phyloP scores from a whole-genome alignment of 2,329 filamentous ascomycete species.

The Cytospora piceae region DNA sequence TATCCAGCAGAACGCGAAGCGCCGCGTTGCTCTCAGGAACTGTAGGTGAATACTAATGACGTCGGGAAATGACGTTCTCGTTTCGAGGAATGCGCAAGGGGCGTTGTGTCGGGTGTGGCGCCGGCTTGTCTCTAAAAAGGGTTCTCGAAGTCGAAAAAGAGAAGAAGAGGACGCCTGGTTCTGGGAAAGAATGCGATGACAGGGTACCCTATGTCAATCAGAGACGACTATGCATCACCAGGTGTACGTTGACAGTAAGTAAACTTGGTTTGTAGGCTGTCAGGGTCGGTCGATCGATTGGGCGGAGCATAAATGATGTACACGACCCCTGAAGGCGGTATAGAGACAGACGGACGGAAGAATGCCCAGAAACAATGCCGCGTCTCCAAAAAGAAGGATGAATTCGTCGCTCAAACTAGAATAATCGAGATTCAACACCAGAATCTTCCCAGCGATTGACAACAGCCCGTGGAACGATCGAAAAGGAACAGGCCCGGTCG shows the following conservation, averaged over 20 bases:
- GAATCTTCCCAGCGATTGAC: conserved; percentile 6
- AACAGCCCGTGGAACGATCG: conserved; percentile 15
- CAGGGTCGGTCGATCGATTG: conserved; percentile 10
- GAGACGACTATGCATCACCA: conserved; percentile 8
- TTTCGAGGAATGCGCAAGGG: conserved; percentile 22
- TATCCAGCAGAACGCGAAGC: conserved; percentile 6
- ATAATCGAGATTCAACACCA: conserved; percentile 7
- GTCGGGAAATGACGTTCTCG: conserved; percentile 16
- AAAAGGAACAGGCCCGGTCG: conserved; percentile 2
- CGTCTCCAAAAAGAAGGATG: conserved; percentile 3
- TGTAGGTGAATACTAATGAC: conserved; percentile 25
- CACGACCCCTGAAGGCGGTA: conserved; percentile 14
- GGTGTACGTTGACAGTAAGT: conserved; percentile 10
- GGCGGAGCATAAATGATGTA: conserved; percentile 26
- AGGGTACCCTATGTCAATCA: conserved; percentile 17
- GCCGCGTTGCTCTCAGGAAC: conserved; percentile 13
- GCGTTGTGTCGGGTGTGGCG: conserved; percentile 20
- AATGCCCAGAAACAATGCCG: conserved; percentile 18
- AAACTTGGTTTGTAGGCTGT: conserved; percentile 17
- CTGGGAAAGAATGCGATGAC: conserved; percentile 3
- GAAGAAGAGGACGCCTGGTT: neutral
- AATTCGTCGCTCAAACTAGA: conserved; percentile 8
- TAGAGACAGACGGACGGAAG: conserved; percentile 4
- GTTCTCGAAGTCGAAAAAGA: conserved; percentile 6
- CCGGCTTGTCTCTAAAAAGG: conserved; percentile 1